Base-by-base conservation (phyloP, 768 basidiomycete genomes). In the Auricularia heimuer region DNA sequence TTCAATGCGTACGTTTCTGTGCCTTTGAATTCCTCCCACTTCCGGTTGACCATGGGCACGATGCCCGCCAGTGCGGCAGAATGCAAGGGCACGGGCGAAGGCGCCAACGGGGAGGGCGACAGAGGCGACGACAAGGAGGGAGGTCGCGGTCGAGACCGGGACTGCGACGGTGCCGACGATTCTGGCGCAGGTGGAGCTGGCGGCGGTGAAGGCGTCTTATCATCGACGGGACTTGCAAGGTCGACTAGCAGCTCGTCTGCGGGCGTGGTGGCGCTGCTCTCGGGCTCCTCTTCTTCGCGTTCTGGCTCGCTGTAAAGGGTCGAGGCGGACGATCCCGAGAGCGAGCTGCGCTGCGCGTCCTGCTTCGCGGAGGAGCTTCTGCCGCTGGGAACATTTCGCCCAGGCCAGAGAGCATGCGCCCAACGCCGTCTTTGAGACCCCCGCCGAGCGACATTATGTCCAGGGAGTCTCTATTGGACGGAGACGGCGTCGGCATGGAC, bases 11-110 rank as follows among this genome's bases (percentile, higher is more conserved):
- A 69, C 70, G 66, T 67, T 54, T 65, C 66, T 36, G 63, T 68
- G 34, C 63, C 64, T 34, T 65, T 65, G 12, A 71, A 45, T 34
- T 70, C 68, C 62, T 71, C 70, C 69, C 69, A 70, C 44, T 68
- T 69, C 51, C 67, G 70, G 62, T 70, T 70, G 21, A 70, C 47
- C 47, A 51, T 51, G 21, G 47, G 47, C 29, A 60, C 56, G 24
- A 60, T 29, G 34, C 29, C 18, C 56, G 56, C 56, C 24, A 60
- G 56, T 3, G 56, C 56, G 18, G 29, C 21, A 34, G 29, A 33
- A 29, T 60, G 56, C 56, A 60, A 8, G 29, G 56, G 56, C 14
- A 60, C 4, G 14, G 56, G 56, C 14, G 29, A 6, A 14, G 34
- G 56, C 24, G 56, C 18, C 29, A 14, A 0, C 56, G 29, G 34